phyloP scores from a whole-genome alignment of 805 yeast genomes.

The Candida endomychidarum region DNA sequence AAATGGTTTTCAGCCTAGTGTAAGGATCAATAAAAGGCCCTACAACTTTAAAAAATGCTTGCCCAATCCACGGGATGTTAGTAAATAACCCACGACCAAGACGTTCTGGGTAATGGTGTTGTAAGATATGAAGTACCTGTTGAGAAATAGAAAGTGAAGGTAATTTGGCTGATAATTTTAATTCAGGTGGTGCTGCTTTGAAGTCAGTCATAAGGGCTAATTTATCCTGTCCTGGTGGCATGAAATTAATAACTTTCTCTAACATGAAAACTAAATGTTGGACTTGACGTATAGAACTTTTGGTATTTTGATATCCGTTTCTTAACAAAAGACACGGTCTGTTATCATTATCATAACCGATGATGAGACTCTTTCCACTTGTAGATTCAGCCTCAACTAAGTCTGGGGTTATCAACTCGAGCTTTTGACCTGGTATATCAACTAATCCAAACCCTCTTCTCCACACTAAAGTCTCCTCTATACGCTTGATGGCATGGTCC shows the following conservation, averaged over 20 bases:
- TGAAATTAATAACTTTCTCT: conserved; percentile 50
- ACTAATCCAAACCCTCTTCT: conserved; percentile 53
- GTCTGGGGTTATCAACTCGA: conserved; percentile 34
- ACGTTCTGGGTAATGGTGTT: conserved; percentile 59
- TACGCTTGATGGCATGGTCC: conserved; percentile 42
- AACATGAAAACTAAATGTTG: conserved; percentile 59
- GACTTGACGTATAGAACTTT: conserved; percentile 51
- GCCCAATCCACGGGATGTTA: conserved; percentile 57
- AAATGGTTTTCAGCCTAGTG: conserved; percentile 56
- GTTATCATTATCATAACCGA: conserved; percentile 55
- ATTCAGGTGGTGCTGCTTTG: conserved; percentile 42
- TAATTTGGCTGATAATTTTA: conserved; percentile 40
- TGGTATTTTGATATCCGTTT: conserved; percentile 56
- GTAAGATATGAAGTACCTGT: conserved; percentile 51
- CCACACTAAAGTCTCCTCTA: conserved; percentile 52
- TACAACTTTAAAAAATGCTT: conserved; percentile 54
- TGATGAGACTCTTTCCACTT: conserved; percentile 53
- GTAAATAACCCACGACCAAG: conserved; percentile 54
- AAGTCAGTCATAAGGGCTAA: conserved; percentile 56
- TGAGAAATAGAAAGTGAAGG: conserved; percentile 52
- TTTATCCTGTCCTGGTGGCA: conserved; percentile 61
- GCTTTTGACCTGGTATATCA: conserved; percentile 29
- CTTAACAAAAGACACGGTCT: conserved; percentile 54
- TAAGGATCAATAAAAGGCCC: conserved; percentile 61
- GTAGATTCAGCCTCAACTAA: conserved; percentile 47